phyloP scores from a whole-genome alignment of 768 basidiomycete species.

The Gymnopilus junonius region DNA sequence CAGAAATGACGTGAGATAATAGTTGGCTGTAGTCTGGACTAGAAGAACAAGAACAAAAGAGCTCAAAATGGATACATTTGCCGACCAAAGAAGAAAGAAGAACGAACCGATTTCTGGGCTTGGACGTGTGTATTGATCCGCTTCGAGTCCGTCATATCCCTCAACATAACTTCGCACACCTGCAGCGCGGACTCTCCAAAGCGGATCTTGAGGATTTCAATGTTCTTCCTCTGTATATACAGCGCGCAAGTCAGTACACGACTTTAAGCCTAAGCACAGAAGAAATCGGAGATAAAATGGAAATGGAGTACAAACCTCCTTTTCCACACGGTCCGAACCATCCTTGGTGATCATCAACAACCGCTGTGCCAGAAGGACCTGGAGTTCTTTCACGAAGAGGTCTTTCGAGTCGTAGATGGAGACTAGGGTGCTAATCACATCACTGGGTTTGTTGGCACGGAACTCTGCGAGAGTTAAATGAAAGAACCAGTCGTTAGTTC shows the following conservation, averaged over 20 bases:
- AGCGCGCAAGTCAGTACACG: background rate
- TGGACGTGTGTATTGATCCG: constrained; percentile 88
- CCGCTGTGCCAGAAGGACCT: constrained; percentile 87
- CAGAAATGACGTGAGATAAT: constrained; percentile 96
- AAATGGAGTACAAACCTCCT: constrained; percentile 46
- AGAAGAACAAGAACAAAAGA: background rate
- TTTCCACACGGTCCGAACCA: constrained; percentile 75
- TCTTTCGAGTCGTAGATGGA: constrained; percentile 98
- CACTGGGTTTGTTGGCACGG: constrained; percentile 87
- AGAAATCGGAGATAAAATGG: background rate
- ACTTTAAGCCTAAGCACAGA: background rate
- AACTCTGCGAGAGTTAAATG: constrained; percentile 61
- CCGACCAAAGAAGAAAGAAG: no score
- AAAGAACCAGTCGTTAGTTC: no score
- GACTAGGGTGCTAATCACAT: constrained; percentile 94
- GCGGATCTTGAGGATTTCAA: constrained; percentile 93
- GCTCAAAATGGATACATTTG: background rate
- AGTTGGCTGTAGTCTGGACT: constrained; percentile 83
- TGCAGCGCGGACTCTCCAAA: constrained; percentile 94
- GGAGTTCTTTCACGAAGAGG: constrained; percentile 94
- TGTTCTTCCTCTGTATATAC: constrained; percentile 76
- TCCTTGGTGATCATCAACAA: constrained; percentile 82
- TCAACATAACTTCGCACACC: constrained; percentile 98
- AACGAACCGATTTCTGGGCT: constrained; percentile 59
- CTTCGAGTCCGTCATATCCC: constrained; percentile 94